Evolutionary conservation across 768 basidiomycete species (phyloP).

Genomic region (Panus rudis): DNA sequence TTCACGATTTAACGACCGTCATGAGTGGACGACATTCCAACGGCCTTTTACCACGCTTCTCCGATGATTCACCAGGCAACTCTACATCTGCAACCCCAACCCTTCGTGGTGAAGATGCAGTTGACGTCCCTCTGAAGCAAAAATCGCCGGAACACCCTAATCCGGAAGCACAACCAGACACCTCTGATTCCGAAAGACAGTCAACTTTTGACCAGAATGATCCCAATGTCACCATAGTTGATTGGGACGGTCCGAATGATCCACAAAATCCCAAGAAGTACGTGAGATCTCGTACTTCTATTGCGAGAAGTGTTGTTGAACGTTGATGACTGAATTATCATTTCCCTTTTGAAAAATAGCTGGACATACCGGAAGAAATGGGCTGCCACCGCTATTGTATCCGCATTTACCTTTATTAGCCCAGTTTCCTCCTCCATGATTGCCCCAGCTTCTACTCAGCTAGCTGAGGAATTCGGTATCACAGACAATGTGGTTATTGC

Average conservation of each 20-base stretch:
- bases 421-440: constrained; percentile 69
- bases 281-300: constrained; percentile 2
- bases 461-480: constrained; percentile 48
- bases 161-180: constrained; percentile 4
- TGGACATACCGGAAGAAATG: constrained; percentile 56
- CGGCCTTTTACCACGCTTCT: too few relatives aligned
- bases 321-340: neutral
- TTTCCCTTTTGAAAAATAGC: constrained; percentile 22
- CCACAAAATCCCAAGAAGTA: constrained; percentile 30
- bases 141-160: constrained; percentile 4
- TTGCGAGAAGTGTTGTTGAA: neutral
- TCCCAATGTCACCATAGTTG: too few relatives aligned
- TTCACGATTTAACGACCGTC: too few relatives aligned
- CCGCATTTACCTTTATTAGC: constrained; percentile 60
- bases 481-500: constrained; percentile 41
- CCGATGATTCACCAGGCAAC: too few relatives aligned
- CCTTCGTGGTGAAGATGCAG: constrained; percentile 2
- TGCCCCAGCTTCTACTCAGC: constrained; percentile 49
- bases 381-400: constrained; percentile 56
- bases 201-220: too few relatives aligned
- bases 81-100: constrained; percentile 2
- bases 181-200: too few relatives aligned
- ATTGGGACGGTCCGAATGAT: constrained; percentile 31
- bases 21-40: too few relatives aligned
- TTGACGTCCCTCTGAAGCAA: constrained; percentile 6